Evolutionary conservation across 2,329 filamentous ascomycete genomes (phyloP).

Genomic region (Penicillium sp.): DNA sequence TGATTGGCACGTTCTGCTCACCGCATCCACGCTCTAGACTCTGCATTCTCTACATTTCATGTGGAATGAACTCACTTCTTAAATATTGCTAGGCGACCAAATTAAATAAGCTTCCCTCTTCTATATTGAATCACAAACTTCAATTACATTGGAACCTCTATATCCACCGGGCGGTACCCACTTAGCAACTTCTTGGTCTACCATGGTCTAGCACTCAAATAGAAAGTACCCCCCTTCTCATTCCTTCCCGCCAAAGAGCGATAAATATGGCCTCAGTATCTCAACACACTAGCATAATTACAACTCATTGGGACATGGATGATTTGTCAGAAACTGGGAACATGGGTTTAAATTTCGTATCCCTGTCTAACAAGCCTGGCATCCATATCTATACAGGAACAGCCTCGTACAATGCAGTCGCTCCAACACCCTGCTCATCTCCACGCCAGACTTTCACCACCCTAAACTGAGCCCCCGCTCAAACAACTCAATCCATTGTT

Average conservation of each 20-base stretch:
- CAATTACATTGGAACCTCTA: neutral
- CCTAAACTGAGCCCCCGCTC: slow-evolving; percentile 6
- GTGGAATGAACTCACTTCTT: too few species aligned
- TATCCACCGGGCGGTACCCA: neutral
- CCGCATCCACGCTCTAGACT: neutral
- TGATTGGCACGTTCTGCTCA: slow-evolving; percentile 1
- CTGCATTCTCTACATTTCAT: neutral
- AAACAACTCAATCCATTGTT: slow-evolving; percentile 9
- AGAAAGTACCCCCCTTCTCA: neutral
- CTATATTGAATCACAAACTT: neutral
- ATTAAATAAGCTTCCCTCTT: neutral
- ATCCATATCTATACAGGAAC: neutral
- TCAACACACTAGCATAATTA: too few species aligned
- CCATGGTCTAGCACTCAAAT: neutral
- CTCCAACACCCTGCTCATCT: neutral
- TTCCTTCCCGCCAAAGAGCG: neutral
- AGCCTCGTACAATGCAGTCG: neutral
- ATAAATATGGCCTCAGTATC: neutral
- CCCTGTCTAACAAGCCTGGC: too few species aligned
- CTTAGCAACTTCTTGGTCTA: neutral
- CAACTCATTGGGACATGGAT: too few species aligned
- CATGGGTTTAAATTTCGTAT: too few species aligned
- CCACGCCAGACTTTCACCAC: slow-evolving; percentile 5
- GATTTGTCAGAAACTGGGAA: too few species aligned
- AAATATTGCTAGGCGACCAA: too few species aligned